Evolutionary conservation across 2,329 filamentous ascomycete species (phyloP).

Genomic region (Chaetoscypha palmicola): DNA sequence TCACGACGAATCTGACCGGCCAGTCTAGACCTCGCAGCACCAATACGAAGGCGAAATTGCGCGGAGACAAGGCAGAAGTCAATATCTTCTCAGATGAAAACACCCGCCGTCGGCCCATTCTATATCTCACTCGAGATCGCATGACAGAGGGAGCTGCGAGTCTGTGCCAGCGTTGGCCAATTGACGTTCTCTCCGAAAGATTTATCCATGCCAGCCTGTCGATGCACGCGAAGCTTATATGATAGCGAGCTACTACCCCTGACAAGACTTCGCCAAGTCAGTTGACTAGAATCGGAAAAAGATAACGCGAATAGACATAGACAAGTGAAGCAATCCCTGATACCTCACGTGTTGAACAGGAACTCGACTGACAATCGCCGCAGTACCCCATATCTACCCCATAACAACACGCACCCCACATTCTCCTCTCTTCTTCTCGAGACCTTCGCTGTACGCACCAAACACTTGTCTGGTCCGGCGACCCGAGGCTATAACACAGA

Average conservation of each 20-base stretch:
- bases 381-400: slow-evolving; percentile 1
- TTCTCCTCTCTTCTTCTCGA: no score
- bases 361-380: not conserved
- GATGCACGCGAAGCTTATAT: not conserved
- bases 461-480: not conserved
- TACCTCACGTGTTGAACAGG: slow-evolving; percentile 1
- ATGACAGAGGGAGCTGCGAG: not conserved
- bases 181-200: not conserved
- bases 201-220: not conserved
- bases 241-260: not conserved
- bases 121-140: not conserved
- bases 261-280: slow-evolving; percentile 2
- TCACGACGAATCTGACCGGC: not conserved
- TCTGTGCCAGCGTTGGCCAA: not conserved
- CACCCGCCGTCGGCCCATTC: not conserved
- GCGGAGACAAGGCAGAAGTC: not conserved
- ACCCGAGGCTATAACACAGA: slow-evolving; percentile 2
- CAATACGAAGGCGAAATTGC: not conserved
- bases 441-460: no score
- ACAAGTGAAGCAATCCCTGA: not conserved
- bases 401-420: no score
- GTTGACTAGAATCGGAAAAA: not conserved
- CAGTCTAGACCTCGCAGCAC: no score
- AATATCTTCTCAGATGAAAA: not conserved
- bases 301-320: not conserved